Base-by-base conservation (phyloP, 306 rosid species). In the Myrica gale region DNA sequence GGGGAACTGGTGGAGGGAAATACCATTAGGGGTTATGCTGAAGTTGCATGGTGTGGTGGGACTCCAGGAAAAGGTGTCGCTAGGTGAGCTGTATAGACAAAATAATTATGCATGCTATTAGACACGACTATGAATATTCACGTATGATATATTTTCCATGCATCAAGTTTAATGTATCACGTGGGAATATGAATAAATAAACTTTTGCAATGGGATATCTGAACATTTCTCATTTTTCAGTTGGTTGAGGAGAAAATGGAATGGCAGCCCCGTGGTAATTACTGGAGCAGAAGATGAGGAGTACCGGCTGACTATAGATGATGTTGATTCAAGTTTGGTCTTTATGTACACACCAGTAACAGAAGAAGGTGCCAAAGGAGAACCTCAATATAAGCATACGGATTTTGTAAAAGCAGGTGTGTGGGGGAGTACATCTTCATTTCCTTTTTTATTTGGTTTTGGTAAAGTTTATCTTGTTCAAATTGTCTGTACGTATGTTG, bases 241-340 rank as follows among this genome's bases (percentile, higher is more conserved):
- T 84, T 95, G 99, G 99, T 77, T 95, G 76, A 90, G 99, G 88
- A 92, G 92, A 76, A 95, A 92, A 84, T 95, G 99, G 99, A 95
- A 92, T 78, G 78, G 97, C 85, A 90, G 91, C 81, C 98, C 97
- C 8, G 88, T 92, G 82, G 98, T 90, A 42, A 95, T 95, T 85
- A 84, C 83, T 74, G 99, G 97, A 78, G 98, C 97, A 69, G 98
- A 95, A 86, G 97, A 87, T 57, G 97, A 90, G 77, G 97, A 89
- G 82, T 90, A 89, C 85, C 82, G 68, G 69, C 84, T 91, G 69
- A 82, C 89, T 52, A 77, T 92, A 82, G 93, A 95, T 83, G 99
- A 95, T 77, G 82, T 95, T 55, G 97, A 85, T 88, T 89, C 99
- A 55, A 95, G 97, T 87, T 86, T 95, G 84, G 99, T 92, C 81